A percentile compares a stretch with the other conserved stretches of the same genome.
These are phyloP conservation scores for Hypoxylon subgilvum DNA, from an alignment of 495 filamentous ascomycete species.

Conservation along the genomic window DNA sequence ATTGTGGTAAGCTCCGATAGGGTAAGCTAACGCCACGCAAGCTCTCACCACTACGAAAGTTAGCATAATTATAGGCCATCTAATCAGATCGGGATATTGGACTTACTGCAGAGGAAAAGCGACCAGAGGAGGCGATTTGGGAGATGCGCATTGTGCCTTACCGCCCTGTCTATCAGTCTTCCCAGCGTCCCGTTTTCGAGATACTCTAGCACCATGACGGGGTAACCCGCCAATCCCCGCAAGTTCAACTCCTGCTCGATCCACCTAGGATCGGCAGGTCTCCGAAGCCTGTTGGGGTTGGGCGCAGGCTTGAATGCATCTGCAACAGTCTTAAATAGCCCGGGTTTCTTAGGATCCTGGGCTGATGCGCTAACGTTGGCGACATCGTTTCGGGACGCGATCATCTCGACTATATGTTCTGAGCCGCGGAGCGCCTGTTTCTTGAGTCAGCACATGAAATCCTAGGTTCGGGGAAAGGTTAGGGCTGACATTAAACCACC, in stretches of 20 bases:
- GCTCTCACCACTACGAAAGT: conserved; percentile 14
- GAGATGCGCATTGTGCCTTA: background rate
- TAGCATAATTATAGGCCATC: no score
- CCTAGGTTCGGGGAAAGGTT: background rate
- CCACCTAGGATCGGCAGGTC: background rate
- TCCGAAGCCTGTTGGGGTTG: no score
- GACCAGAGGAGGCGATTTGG: conserved; percentile 17
- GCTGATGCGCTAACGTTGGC: no score
- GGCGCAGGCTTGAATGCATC: no score
- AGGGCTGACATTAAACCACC: background rate
- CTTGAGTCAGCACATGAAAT: background rate
- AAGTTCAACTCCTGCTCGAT: background rate
- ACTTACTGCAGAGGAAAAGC: conserved; percentile 19
- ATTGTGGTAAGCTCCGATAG: background rate
- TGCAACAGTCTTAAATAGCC: no score
- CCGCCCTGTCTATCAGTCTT: background rate
- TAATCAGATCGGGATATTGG: background rate
- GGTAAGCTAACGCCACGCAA: conserved; percentile 6
- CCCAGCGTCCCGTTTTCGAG: conserved; percentile 7
- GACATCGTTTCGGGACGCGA: background rate
- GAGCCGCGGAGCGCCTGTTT: background rate
- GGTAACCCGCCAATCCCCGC: background rate
- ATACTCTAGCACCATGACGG: conserved; percentile 8
- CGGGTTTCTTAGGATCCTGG: no score
- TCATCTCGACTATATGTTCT: background rate